A percentile compares a stretch with the other conserved stretches of the same genome.
Evolutionary conservation across 768 basidiomycete species (phyloP).

Genomic region (Kwoniella mangroviensis): DNA sequence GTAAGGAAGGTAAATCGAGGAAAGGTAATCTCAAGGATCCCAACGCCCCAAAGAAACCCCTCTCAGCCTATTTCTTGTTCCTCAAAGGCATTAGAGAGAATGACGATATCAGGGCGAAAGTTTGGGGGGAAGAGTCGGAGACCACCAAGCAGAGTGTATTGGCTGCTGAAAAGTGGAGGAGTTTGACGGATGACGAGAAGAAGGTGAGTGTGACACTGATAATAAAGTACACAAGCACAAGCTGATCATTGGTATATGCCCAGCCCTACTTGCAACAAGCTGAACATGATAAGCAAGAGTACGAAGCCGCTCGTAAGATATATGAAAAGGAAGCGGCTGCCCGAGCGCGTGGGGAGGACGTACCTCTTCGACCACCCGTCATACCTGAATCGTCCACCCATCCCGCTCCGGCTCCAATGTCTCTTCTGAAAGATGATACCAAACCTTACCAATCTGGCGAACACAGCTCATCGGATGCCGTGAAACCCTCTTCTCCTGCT

Average conservation of each 20-base stretch:
- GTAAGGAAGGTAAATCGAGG: constrained; percentile 88
- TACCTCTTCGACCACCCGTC: constrained; percentile 76
- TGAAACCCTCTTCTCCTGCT: constrained; percentile 16
- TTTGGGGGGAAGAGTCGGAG: constrained; percentile 89
- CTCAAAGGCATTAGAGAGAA: constrained; percentile 85
- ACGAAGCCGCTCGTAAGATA: constrained; percentile 78
- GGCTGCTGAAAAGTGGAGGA: constrained; percentile 90
- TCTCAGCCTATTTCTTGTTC: constrained; percentile 94
- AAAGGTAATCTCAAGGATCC: constrained; percentile 96
- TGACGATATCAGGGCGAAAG: constrained; percentile 71
- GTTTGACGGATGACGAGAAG: constrained; percentile 89
- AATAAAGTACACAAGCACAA: not conserved
- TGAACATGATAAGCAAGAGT: constrained; percentile 92
- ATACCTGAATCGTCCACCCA: constrained; percentile 54
- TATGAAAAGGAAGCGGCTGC: constrained; percentile 71
- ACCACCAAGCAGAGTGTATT: constrained; percentile 93
- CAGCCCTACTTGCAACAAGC: constrained; percentile 92
- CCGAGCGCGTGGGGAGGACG: constrained; percentile 46
- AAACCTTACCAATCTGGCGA: constrained; percentile 8
- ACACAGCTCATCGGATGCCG: constrained; percentile 14
- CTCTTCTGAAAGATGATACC: constrained; percentile 7
- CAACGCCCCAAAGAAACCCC: constrained; percentile 93
- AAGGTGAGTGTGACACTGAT: constrained; percentile 65
- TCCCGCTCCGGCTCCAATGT: not conserved
- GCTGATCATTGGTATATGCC: constrained; percentile 8